These are phyloP conservation scores for Fusarium continuum DNA, from an alignment of 2,329 filamentous ascomycete species.

Conservation along the genomic window DNA sequence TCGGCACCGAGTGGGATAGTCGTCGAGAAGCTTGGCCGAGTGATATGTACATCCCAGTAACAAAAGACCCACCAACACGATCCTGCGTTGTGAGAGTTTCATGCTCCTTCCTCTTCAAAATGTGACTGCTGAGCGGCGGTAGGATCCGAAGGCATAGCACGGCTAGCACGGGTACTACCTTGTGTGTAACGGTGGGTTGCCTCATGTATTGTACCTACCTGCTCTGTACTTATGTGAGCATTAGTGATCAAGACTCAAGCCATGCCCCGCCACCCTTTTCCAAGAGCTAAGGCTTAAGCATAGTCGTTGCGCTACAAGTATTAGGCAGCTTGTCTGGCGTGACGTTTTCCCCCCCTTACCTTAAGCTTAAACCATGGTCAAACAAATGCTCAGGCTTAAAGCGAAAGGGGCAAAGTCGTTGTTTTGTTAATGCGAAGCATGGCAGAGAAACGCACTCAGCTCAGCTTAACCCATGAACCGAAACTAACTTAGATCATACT, in stretches of 20 bases:
- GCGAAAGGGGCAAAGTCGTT: neutral
- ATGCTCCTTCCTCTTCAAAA: neutral
- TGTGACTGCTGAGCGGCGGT: neutral
- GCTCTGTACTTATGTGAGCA: conserved; percentile 41
- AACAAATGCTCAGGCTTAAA: conserved; percentile 6
- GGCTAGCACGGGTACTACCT: neutral
- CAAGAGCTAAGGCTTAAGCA: too few species aligned
- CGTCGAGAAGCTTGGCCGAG: neutral
- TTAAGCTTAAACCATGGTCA: conserved; percentile 20
- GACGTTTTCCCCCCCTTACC: neutral
- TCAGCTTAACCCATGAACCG: too few species aligned
- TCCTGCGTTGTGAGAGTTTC: conserved; percentile 6
- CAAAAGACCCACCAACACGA: neutral
- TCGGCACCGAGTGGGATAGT: conserved; percentile 1
- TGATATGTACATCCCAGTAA: neutral
- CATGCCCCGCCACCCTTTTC: too few species aligned
- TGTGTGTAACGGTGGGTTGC: conserved; percentile 20
- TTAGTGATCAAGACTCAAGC: conserved; percentile 23
- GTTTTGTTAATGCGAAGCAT: neutral
- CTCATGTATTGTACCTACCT: conserved; percentile 17
- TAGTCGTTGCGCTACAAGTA: neutral
- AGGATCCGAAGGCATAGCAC: neutral
- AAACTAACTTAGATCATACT: neutral
- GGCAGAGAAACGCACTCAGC: neutral
- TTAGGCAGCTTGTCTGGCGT: neutral